Evolutionary conservation across 805 yeast species (phyloP), one percentile per base, ranked within the genome.

Genomic region (Candida krabiensis): DNA sequence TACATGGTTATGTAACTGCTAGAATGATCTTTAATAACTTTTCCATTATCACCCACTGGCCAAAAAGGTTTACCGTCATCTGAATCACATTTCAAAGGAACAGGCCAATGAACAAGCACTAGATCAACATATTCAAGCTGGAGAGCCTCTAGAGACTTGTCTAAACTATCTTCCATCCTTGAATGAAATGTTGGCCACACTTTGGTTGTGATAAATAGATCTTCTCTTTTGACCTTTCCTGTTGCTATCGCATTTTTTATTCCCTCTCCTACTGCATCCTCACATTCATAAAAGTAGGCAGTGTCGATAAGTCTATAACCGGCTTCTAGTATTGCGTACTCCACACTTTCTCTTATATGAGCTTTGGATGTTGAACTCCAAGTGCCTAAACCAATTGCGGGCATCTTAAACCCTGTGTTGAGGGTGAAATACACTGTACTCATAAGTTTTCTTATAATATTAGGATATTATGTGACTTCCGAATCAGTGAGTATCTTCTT

Each of bases 1-100:
- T 73, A 75, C 14, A 88, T 87, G 24, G 79, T 75, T 8, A 90
- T 60, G 40, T 50, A 93, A 52, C 86, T 90, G 35, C 48, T 41
- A 13, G 43, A 30, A 16, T 40, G 30, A 19, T 37, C 49, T 14
- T 31, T 42, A 14, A 44, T 44, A 23, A 45, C 27, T 13, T 64
- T 16, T 37, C 38, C 39, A 49, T 44, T 30, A 50, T 48, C 27
- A 54, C 63, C 37, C 61, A 53, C 30, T 55, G 52, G 46, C 33
- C 32, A 27, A 9, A 43, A 31, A 8, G 44, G 40, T 8, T 63
- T 60, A 13, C 36, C 35, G 19, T 47, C 43, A 18, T 33, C 33
- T 19, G 41, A 41, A n/a, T 32, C 21, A 14, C 43, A 41, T 37
- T 67, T 59, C 19, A 53, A 43, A 1, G 73, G 69, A 5, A 46